Evolutionary conservation across 768 basidiomycete species (phyloP), one percentile per base, ranked within the genome.

Genomic region (Cytidiella melzeri): DNA sequence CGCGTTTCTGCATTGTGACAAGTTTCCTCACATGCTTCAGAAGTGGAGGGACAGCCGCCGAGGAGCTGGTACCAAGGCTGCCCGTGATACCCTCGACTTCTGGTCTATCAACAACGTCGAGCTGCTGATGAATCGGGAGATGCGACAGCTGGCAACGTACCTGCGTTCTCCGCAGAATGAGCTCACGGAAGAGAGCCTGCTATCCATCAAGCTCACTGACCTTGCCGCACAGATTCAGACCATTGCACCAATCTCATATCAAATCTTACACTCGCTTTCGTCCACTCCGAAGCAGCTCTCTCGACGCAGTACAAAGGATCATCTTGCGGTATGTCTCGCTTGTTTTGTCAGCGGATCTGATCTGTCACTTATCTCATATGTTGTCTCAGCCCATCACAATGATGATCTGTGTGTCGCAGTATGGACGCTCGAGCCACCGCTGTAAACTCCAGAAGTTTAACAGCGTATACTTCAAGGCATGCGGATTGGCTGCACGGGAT

Each of bases 381-480:
- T 40, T 4, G 5, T 4, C 45, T 10, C 34, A 53, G 52, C 9
- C 41, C 23, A 30, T 53, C 3, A 10, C 45, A 3, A 45, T 41
- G 42, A 18, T 36, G 11, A 39, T 47, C 18, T 5, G 43, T 5
- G 41, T 36, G 4, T 41, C 41, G 20, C 20, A 19, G 18, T 53
- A 19, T 28, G 37, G 24, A n/a, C 52, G 52, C 37, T 53, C 52
- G 1, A 41, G 45, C n/a, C 41, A 50, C 12, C 42, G 41, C 21
- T 54, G 48, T 27, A 54, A 50, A 34, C 2, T 50, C 3, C 48
- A 64, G 21, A 72, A 73, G 53, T 45, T 71, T 3, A 50, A 65
- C 1, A 58, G 69, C 0, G 53, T 69, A 1, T 73, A 72, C 51
- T 58, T 73, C 18, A 66, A 71, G 46, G 63, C 66, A 23, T 60